Evolutionary conservation across 140 eudicot genomes (phyloP).

Genomic region (Cichorium intybus): DNA sequence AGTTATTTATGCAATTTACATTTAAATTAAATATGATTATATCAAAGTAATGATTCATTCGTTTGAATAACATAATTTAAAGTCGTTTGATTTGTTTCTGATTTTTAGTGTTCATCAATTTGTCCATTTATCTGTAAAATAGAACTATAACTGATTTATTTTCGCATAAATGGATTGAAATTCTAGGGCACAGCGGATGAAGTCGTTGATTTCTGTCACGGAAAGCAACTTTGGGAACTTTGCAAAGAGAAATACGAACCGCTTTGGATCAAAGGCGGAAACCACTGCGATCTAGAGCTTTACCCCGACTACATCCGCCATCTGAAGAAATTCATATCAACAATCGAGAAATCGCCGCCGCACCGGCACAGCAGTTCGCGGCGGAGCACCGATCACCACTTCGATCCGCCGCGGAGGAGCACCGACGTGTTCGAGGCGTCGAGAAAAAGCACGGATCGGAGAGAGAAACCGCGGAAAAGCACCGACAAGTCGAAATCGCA

Average conservation of each 20-base stretch:
- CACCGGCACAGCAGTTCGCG: constrained; percentile 54
- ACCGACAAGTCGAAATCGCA: constrained; percentile 48
- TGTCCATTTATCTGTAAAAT: no score
- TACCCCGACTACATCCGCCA: constrained; percentile 84
- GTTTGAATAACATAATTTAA: no score
- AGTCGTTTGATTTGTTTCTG: no score
- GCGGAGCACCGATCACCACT: constrained; percentile 62
- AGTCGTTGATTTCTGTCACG: constrained; percentile 77
- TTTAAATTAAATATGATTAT: no score
- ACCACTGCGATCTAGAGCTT: constrained; percentile 78
- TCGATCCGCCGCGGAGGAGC: constrained; percentile 72
- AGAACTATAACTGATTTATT: no score
- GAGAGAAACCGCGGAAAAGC: constrained; percentile 79
- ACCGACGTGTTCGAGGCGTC: constrained; percentile 64
- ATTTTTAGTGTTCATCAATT: no score
- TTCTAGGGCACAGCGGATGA: constrained; percentile 86
- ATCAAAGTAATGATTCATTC: no score
- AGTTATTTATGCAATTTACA: no score
- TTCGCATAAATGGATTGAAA: not conserved
- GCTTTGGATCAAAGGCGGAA: constrained; percentile 87
- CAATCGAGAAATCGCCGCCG: constrained; percentile 68
- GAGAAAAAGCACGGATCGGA: constrained; percentile 67
- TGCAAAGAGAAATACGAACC: constrained; percentile 91
- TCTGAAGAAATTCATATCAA: constrained; percentile 68
- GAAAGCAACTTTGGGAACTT: constrained; percentile 88